phyloP scores from a whole-genome alignment of 441 rosid species.

The Francoa sonchifolia region DNA sequence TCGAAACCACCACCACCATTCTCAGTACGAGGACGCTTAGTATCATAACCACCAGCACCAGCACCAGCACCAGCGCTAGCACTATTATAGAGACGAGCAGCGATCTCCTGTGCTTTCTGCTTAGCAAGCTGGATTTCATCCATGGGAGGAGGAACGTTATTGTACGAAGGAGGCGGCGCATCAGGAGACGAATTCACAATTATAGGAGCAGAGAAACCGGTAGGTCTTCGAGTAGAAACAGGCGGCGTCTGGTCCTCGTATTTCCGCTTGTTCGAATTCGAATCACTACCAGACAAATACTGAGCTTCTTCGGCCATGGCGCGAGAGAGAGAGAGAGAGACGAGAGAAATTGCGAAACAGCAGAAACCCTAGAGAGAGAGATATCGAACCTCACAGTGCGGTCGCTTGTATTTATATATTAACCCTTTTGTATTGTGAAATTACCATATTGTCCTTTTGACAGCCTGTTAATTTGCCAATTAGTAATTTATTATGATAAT shows the following conservation, averaged over 20 bases:
- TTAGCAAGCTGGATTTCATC: constrained; percentile 78
- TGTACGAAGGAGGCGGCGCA: constrained; percentile 43
- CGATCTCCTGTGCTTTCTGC: constrained; percentile 84
- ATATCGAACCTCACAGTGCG: neutral
- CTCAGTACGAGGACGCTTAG: constrained; percentile 71
- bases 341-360: constrained; percentile 5
- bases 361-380: constrained; percentile 45
- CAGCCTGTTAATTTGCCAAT: too few species aligned
- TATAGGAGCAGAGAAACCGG: constrained; percentile 73
- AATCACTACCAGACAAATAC: constrained; percentile 38
- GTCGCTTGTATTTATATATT: too few species aligned
- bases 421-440: too few species aligned
- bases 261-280: constrained; percentile 50
- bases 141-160: constrained; percentile 58
- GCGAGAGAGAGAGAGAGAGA: neutral
- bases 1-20: constrained; percentile 58
- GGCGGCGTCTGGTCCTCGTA: constrained; percentile 57
- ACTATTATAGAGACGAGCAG: constrained; percentile 60
- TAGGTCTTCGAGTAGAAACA: constrained; percentile 40
- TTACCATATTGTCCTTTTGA: too few species aligned
- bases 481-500: too few species aligned
- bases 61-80: constrained; percentile 14
- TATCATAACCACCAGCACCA: constrained; percentile 24
- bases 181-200: constrained; percentile 38
- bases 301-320: constrained; percentile 81